These are phyloP conservation scores for Pseudofabraea citricarpa DNA, from an alignment of 2,329 filamentous ascomycete genomes.

Conservation along the genomic window DNA sequence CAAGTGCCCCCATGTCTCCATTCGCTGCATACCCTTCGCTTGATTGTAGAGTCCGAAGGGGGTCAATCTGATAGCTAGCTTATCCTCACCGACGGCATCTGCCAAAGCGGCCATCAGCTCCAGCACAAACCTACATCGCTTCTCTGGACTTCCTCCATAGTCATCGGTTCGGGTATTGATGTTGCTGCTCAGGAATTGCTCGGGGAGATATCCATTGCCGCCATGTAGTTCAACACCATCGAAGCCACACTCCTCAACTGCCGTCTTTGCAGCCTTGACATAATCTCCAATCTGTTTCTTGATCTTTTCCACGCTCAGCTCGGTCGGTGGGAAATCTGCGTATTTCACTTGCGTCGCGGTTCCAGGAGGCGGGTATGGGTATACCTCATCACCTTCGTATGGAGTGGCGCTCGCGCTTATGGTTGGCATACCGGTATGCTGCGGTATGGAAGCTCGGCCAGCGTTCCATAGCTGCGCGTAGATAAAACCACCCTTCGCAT, in stretches of 20 bases:
- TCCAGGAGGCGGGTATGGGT: constrained; percentile 33
- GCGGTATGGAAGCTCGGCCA: constrained; percentile 41
- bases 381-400: constrained; percentile 38
- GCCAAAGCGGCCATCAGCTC: constrained; percentile 47
- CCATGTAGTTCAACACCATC: constrained; percentile 41
- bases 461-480: constrained; percentile 57
- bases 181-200: constrained; percentile 51
- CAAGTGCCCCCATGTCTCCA: constrained; percentile 48
- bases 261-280: constrained; percentile 36
- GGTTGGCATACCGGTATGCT: constrained; percentile 31
- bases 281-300: constrained; percentile 33
- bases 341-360: constrained; percentile 33
- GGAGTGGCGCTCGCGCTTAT: constrained; percentile 36
- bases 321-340: constrained; percentile 30
- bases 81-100: constrained; percentile 44
- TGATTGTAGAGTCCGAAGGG: constrained; percentile 54
- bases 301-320: constrained; percentile 32
- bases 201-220: constrained; percentile 46
- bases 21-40: constrained; percentile 41
- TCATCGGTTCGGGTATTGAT: constrained; percentile 49
- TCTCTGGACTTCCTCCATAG: constrained; percentile 44
- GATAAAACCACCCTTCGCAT: constrained; percentile 52
- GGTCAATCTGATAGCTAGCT: constrained; percentile 51
- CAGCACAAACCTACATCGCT: constrained; percentile 44
- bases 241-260: constrained; percentile 49